Percentiles rank a stretch among this genome's conserved stretches.
These are phyloP conservation scores for Cyclanthera cordifolia DNA, from an alignment of 306 rosid species.

Conservation along the genomic window DNA sequence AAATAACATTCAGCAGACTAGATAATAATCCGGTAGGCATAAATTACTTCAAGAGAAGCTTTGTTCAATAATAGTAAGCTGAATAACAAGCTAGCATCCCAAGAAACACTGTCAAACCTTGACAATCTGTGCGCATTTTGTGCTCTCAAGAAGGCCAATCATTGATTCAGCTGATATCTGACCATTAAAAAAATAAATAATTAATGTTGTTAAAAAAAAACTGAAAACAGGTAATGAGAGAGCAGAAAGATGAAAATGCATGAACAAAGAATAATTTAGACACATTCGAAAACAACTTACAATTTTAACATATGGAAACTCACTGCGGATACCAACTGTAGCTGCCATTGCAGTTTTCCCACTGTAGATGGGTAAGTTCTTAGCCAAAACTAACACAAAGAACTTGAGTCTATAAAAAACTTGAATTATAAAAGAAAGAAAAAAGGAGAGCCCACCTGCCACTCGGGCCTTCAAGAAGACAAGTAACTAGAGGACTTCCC, in stretches of 20 bases:
- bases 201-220: background rate
- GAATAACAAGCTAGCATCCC: conserved; percentile 15
- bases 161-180: conserved; percentile 87
- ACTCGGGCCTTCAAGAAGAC: conserved; percentile 89
- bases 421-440: background rate
- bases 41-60: background rate
- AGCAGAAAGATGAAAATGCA: conserved; percentile 6
- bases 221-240: conserved; percentile 1
- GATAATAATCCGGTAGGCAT: background rate
- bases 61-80: background rate
- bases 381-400: conserved; percentile 12
- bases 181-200: conserved; percentile 3
- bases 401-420: background rate
- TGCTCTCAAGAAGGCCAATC: conserved; percentile 95
- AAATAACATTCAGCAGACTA: background rate
- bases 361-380: conserved; percentile 38
- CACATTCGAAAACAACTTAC: conserved; percentile 42
- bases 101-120: conserved; percentile 54
- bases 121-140: conserved; percentile 79
- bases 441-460: background rate
- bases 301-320: conserved; percentile 91
- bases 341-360: conserved; percentile 94
- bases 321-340: conserved; percentile 92
- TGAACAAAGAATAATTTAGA: conserved; percentile 1
- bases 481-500: conserved; percentile 85